Evolutionary conservation across 495 filamentous ascomycete species (phyloP).

Genomic region (Aspergillus sclerotiicarbonarius): DNA sequence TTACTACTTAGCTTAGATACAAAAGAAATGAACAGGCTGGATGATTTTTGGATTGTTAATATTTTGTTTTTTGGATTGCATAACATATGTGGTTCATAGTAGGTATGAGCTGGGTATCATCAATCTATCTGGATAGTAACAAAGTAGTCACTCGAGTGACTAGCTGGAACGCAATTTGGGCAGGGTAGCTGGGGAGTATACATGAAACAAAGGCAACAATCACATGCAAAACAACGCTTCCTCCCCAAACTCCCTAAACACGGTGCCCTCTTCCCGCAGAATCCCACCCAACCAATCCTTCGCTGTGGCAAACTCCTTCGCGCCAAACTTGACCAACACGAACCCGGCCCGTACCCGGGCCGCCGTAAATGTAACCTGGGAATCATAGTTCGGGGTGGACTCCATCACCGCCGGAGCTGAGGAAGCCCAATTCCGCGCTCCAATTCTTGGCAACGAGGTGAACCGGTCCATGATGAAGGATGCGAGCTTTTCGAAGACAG

Average conservation of each 20-base stretch:
- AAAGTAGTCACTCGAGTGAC: background rate
- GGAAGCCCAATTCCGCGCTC: constrained; percentile 66
- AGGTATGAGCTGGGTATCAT: too few relatives aligned
- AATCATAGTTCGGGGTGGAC: constrained; percentile 42
- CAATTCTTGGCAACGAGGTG: constrained; percentile 71
- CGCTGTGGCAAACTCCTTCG: constrained; percentile 59
- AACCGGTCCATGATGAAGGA: constrained; percentile 76
- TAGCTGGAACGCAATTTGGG: background rate
- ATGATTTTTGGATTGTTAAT: too few relatives aligned
- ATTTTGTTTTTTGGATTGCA: too few relatives aligned
- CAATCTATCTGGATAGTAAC: too few relatives aligned
- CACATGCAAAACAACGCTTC: constrained; percentile 59
- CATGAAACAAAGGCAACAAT: background rate
- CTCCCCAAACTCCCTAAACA: constrained; percentile 60
- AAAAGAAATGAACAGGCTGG: too few relatives aligned
- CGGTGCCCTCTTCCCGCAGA: constrained; percentile 55
- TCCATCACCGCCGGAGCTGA: constrained; percentile 28
- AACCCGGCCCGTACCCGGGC: constrained; percentile 74
- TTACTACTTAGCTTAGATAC: too few relatives aligned
- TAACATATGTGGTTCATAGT: too few relatives aligned
- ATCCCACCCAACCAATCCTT: constrained; percentile 59
- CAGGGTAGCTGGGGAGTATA: too few relatives aligned
- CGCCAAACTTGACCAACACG: constrained; percentile 83
- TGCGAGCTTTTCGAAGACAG: constrained; percentile 61
- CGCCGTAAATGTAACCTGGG: constrained; percentile 79